Conservation (phyloP, 2,329 filamentous ascomycete species). For the Trichoderma sp. region DNA sequence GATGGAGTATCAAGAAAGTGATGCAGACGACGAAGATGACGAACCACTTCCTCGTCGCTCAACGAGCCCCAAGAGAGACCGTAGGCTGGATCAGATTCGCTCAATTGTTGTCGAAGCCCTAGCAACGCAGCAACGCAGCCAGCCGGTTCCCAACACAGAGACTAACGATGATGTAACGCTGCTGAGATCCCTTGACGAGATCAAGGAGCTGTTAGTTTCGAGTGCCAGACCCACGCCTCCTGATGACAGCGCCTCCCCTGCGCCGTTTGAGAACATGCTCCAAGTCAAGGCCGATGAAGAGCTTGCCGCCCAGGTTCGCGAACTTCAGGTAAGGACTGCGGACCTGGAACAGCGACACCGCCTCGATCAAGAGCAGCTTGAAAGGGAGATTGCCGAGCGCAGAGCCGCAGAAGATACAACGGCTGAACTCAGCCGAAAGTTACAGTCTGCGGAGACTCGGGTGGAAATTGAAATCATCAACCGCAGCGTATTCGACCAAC, state of each 20-base stretch:
- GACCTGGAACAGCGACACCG: constrained; percentile 58
- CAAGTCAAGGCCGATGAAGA: constrained; percentile 48
- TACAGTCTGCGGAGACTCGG: constrained; percentile 56
- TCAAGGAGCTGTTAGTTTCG: constrained; percentile 49
- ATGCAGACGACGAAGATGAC: constrained; percentile 93
- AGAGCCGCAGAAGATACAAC: constrained; percentile 52
- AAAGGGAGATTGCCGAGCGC: constrained; percentile 48
- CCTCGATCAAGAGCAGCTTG: constrained; percentile 45
- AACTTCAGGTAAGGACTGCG: constrained; percentile 57
- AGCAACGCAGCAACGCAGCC: constrained; percentile 49
- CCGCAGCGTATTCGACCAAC: constrained; percentile 55
- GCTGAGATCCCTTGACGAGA: constrained; percentile 63
- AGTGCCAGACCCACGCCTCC: constrained; percentile 13
- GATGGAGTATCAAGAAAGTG: constrained; percentile 71
- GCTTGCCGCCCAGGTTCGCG: constrained; percentile 51
- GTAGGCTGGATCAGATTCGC: constrained; percentile 78
- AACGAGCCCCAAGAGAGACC: constrained; percentile 73
- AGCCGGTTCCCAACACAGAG: constrained; percentile 30
- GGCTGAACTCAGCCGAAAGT: constrained; percentile 52
- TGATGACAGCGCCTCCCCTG: neutral
- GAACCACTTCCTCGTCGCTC: constrained; percentile 63
- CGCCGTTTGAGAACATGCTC: neutral
- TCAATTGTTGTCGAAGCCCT: constrained; percentile 71
- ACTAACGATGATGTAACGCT: constrained; percentile 47
- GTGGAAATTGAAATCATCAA: constrained; percentile 61